Evolutionary conservation across 495 filamentous ascomycete species (phyloP).

Genomic region (Daldinia caldariorum): DNA sequence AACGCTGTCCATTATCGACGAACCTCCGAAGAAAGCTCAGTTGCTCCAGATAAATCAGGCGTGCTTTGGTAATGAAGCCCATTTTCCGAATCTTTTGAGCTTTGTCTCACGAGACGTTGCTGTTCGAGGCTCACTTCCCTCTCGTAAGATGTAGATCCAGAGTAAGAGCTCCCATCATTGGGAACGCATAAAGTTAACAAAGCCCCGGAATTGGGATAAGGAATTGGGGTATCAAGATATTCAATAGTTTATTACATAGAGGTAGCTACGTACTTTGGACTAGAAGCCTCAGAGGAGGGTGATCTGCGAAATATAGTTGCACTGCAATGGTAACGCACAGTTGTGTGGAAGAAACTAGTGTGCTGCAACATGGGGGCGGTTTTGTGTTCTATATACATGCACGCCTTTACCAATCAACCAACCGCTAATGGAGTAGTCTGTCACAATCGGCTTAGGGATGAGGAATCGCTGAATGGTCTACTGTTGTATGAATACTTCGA

Average conservation of each 20-base stretch:
- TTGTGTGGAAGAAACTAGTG: not conserved
- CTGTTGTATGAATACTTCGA: no score
- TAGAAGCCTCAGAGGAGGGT: not conserved
- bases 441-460: not conserved
- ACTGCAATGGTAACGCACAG: conserved; percentile 7
- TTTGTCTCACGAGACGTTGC: no score
- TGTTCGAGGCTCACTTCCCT: no score
- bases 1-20: not conserved
- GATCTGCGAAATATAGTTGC: not conserved
- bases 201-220: not conserved
- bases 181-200: not conserved
- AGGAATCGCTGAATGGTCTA: not conserved
- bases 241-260: not conserved
- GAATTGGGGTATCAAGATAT: not conserved
- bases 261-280: no score
- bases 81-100: not conserved
- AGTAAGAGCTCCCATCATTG: no score
- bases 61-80: not conserved
- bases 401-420: not conserved
- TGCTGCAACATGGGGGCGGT: not conserved
- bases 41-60: not conserved
- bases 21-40: not conserved
- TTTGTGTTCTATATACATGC: not conserved
- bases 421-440: not conserved
- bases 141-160: no score